These are phyloP conservation scores for Solanum paucissectum DNA, from an alignment of 257 asterid species.

Conservation along the genomic window DNA sequence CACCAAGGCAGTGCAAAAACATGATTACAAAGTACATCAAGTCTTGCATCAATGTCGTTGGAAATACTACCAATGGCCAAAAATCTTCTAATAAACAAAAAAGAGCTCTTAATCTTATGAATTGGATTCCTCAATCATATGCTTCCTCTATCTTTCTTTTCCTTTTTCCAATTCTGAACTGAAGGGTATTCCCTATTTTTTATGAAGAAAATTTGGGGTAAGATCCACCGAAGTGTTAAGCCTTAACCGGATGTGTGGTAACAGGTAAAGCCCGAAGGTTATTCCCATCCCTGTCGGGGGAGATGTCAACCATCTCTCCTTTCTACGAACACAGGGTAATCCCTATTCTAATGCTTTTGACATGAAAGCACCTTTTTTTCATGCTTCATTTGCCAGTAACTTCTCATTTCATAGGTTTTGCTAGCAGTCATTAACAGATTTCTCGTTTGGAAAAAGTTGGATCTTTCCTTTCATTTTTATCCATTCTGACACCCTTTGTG, in stretches of 20 bases:
- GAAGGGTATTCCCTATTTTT: background rate
- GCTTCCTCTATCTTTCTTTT: background rate
- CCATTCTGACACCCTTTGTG: background rate
- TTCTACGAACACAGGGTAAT: background rate
- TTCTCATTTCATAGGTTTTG: background rate
- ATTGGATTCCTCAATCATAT: background rate
- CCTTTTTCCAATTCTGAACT: background rate
- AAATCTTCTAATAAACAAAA: background rate
- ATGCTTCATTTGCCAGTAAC: background rate
- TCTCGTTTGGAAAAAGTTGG: background rate
- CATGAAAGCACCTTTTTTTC: background rate
- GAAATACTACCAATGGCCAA: background rate
- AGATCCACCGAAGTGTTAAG: too few relatives aligned
- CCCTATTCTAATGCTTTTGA: background rate
- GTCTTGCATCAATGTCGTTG: background rate
- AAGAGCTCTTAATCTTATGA: background rate
- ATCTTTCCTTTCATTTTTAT: background rate
- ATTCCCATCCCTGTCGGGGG: too few relatives aligned
- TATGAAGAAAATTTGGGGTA: too few relatives aligned
- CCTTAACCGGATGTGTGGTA: too few relatives aligned
- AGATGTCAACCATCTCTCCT: too few relatives aligned
- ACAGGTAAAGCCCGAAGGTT: too few relatives aligned
- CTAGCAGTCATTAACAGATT: background rate
- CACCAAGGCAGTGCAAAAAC: background rate
- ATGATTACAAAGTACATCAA: background rate